phyloP scores from a whole-genome alignment of 768 basidiomycete genomes.

The Suillus variegatus region DNA sequence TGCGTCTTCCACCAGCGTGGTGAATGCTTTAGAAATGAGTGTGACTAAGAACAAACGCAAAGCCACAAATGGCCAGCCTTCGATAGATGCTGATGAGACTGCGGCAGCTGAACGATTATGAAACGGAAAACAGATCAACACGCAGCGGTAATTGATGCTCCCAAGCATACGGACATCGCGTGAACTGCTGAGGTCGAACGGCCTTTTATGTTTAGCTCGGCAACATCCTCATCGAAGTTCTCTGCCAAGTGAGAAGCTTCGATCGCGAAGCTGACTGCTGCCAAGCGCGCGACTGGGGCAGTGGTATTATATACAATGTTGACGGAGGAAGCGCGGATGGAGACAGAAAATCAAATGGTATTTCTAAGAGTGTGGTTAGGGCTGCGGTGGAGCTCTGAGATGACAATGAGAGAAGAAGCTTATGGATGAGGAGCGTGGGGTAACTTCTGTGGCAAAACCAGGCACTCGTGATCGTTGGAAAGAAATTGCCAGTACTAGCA shows the following conservation, averaged over 20 bases:
- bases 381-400: neutral
- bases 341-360: neutral
- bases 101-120: conserved; percentile 1
- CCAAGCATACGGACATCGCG: neutral
- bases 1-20: neutral
- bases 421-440: neutral
- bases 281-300: neutral
- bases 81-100: conserved; percentile 3
- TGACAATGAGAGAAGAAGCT: neutral
- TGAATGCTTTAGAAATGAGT: neutral
- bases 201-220: neutral
- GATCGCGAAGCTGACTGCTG: neutral
- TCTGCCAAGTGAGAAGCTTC: neutral
- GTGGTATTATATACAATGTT: neutral
- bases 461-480: neutral
- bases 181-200: neutral
- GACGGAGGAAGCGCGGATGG: neutral
- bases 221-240: neutral
- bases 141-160: neutral
- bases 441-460: neutral
- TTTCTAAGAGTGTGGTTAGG: neutral
- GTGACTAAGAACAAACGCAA: conserved; percentile 28
- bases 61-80: neutral
- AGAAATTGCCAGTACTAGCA: neutral
- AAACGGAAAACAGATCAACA: conserved; percentile 8